These are phyloP conservation scores for Decorospora gaudefroyi DNA, from an alignment of 2,329 filamentous ascomycete genomes.

Conservation along the genomic window DNA sequence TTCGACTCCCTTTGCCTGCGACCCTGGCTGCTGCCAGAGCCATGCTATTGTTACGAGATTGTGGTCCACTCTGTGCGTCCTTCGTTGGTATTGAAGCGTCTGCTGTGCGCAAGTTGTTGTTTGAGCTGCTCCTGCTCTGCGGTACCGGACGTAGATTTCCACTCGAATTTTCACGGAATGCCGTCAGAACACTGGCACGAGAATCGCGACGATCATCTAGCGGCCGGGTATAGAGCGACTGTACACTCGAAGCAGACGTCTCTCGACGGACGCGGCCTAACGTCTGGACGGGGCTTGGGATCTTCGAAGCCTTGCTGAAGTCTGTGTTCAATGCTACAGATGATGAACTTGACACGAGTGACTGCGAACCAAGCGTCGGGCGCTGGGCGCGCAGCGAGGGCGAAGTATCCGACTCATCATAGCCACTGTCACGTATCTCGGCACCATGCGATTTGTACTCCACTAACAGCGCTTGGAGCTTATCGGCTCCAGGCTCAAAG, in stretches of 20 bases:
- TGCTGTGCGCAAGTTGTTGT: conserved; percentile 12
- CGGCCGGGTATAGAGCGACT: conserved; percentile 31
- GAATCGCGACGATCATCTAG: conserved; percentile 37
- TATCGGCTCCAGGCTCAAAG: conserved; percentile 52
- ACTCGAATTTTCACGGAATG: conserved; percentile 27
- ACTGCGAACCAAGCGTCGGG: background rate
- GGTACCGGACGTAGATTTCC: conserved; percentile 16
- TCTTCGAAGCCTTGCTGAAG: conserved; percentile 43
- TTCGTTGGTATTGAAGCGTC: conserved; percentile 17
- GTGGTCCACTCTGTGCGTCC: conserved; percentile 25
- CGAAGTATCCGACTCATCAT: conserved; percentile 11
- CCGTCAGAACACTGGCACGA: conserved; percentile 37
- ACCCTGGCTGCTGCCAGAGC: conserved; percentile 27
- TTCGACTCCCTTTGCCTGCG: conserved; percentile 19
- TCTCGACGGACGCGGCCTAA: conserved; percentile 47
- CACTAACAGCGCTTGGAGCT: conserved; percentile 25
- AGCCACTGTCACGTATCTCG: conserved; percentile 8
- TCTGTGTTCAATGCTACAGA: conserved; percentile 15
- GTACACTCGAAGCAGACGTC: conserved; percentile 46
- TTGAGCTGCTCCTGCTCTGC: conserved; percentile 30
- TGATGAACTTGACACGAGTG: background rate
- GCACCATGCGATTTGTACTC: conserved; percentile 12
- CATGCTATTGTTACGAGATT: conserved; percentile 26
- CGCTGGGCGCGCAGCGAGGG: background rate
- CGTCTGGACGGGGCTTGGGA: conserved; percentile 51